These are phyloP conservation scores for Raddia distichophylla DNA, from an alignment of 176 grass and related monocot species.

Conservation along the genomic window DNA sequence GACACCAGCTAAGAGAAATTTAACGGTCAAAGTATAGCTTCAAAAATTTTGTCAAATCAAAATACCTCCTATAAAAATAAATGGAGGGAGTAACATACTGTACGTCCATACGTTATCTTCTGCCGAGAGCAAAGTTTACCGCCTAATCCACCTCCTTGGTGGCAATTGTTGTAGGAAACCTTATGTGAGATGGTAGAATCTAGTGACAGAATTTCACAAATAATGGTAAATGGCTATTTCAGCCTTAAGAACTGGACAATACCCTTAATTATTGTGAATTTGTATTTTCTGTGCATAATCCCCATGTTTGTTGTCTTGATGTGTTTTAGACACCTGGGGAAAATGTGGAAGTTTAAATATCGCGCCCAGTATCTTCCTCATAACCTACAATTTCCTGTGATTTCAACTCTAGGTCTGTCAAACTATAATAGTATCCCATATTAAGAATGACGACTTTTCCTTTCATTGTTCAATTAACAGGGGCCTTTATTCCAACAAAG, in stretches of 20 bases:
- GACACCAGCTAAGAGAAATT: no score
- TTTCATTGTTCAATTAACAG: constrained; percentile 44
- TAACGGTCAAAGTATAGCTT: no score
- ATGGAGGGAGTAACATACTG: neutral
- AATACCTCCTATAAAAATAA: no score
- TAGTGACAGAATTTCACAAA: neutral
- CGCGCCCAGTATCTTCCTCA: neutral
- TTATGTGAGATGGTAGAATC: constrained; percentile 11
- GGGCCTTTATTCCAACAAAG: constrained; percentile 97
- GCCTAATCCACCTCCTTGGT: neutral
- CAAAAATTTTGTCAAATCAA: no score
- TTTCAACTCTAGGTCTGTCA: constrained; percentile 21
- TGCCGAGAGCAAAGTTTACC: neutral
- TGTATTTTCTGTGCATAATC: constrained; percentile 8
- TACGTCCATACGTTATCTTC: neutral
- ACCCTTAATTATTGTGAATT: constrained; percentile 5
- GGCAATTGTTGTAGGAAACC: neutral
- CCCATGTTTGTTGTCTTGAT: constrained; percentile 19
- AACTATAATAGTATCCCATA: neutral
- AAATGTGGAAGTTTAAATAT: neutral
- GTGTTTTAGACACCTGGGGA: neutral
- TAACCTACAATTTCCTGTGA: constrained; percentile 5
- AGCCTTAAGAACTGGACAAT: neutral
- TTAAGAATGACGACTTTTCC: constrained; percentile 8
- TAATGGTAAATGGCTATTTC: neutral